These are phyloP conservation scores for Cutaneotrichosporon spelunceum DNA, from an alignment of 1,284 basidiomycete species.

Conservation along the genomic window DNA sequence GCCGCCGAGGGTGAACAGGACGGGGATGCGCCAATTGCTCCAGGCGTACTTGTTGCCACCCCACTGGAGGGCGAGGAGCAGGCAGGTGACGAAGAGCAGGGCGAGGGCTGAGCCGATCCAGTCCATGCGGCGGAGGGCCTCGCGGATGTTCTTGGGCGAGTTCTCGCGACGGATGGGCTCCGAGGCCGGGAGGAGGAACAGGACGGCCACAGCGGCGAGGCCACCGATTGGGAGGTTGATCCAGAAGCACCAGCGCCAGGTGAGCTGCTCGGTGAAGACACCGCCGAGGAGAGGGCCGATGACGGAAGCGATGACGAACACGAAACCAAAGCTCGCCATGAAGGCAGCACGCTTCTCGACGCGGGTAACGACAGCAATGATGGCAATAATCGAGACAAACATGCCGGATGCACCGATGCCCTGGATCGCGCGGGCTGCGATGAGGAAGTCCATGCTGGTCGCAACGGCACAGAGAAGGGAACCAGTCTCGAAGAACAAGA, in stretches of 20 bases:
- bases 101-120: slow-evolving; percentile 51
- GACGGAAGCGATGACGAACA: slow-evolving; percentile 51
- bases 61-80: slow-evolving; percentile 54
- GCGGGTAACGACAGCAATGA: slow-evolving; percentile 49
- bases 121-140: slow-evolving; percentile 48
- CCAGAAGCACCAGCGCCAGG: slow-evolving; percentile 55
- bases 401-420: slow-evolving; percentile 41
- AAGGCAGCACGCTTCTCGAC: slow-evolving; percentile 53
- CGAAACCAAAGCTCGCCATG: slow-evolving; percentile 44
- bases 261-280: slow-evolving; percentile 53
- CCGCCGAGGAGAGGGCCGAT: slow-evolving; percentile 51
- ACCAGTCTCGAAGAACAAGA: slow-evolving; percentile 55
- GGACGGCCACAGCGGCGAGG: slow-evolving; percentile 46
- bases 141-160: slow-evolving; percentile 25
- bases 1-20: slow-evolving; percentile 51
- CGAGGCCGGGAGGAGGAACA: slow-evolving; percentile 55
- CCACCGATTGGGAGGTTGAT: slow-evolving; percentile 55
- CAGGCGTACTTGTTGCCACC: slow-evolving; percentile 50
- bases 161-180: slow-evolving; percentile 53
- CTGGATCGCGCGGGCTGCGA: slow-evolving; percentile 56
- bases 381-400: slow-evolving; percentile 52
- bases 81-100: slow-evolving; percentile 50
- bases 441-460: slow-evolving; percentile 49
- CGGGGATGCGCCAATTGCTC: slow-evolving; percentile 44
- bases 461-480: slow-evolving; percentile 57